Base-by-base conservation (phyloP, 371 early-diverging fungal genomes). In the Mucor indicus region DNA sequence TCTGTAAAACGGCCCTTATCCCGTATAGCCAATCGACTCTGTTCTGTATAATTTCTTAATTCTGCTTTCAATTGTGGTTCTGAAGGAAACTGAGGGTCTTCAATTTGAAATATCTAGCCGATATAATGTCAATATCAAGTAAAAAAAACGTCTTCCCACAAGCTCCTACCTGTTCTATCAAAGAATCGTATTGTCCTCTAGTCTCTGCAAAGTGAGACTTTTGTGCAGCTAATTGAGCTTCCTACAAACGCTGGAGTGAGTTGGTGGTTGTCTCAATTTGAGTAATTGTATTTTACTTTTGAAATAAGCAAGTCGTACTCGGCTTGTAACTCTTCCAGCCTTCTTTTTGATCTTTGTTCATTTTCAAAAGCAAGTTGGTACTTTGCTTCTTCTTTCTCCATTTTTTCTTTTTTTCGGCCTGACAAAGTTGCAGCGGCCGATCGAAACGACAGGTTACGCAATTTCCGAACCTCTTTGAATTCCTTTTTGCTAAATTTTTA, bases 351-450 rank as follows among this genome's bases (percentile, higher is more conserved):
- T 16, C 50, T 24, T 29, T 72, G 72, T 40, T 74, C 74, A 38
- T 44, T 55, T 21, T 74, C 74, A 53, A 74, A 74, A 2, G 74
- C 67, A 1, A 50, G 41, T 7, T 74, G 74, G 22, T 74, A 74
- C 29, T 56, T 64, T 5, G 60, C 65, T 44, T 69, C 62, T 39
- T 67, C 61, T 27, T 60, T 61, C 4, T 65, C 66, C 17, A 43
- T 50, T 23, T 53, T 25, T 30, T 60, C 70, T 25, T 65, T 67
- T 48, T 69, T 74, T 41, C 63, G 62, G n/a, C 74, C 68, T 17
- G 60, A 53, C 24, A 74, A 33, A 4, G 66, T 65, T 2, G 74
- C 74, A 17, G 70, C 65, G 16, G 68, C 70, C 17, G 66, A 65
- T 37, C 55, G 51, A 29, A 74, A 44, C 12, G 68, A 61, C 12